Conservation (phyloP, 2,329 filamentous ascomycete species). For the Trichoderma polysporum region DNA sequence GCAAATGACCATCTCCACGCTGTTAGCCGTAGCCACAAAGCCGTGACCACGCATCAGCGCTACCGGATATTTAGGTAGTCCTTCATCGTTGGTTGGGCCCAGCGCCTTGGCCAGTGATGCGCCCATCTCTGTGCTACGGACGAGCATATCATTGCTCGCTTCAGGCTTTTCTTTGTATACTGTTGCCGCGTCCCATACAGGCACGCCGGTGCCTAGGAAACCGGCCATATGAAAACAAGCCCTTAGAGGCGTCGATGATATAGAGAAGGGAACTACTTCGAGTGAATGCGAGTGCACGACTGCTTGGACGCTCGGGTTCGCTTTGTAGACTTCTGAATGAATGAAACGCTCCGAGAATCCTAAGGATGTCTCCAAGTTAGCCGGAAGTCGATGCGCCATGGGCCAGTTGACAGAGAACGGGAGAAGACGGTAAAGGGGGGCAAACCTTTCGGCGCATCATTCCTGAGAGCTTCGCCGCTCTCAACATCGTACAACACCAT, state of each 20-base stretch:
- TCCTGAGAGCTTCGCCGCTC: slow-evolving; percentile 1
- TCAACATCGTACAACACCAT: slow-evolving; percentile 8
- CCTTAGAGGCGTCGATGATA: not conserved
- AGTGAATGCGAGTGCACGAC: slow-evolving; percentile 11
- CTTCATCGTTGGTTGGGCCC: not conserved
- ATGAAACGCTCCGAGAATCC: slow-evolving; percentile 15
- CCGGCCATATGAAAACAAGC: slow-evolving; percentile 15
- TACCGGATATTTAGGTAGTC: not conserved
- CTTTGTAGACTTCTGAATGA: slow-evolving; percentile 12
- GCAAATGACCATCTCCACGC: slow-evolving; percentile 4
- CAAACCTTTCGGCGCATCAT: not conserved
- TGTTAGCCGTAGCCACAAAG: slow-evolving; percentile 11
- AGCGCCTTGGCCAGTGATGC: slow-evolving; percentile 8
- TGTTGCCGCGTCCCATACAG: slow-evolving; percentile 5
- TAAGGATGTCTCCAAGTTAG: not conserved
- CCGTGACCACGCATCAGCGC: slow-evolving; percentile 15
- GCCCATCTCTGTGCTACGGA: slow-evolving; percentile 1
- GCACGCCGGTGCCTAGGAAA: slow-evolving; percentile 2
- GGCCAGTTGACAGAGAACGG: too few relatives aligned
- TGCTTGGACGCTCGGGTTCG: not conserved
- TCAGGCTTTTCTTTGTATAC: not conserved
- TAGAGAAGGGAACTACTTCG: slow-evolving; percentile 12
- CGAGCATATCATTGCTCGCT: slow-evolving; percentile 7
- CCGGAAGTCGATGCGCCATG: too few relatives aligned
- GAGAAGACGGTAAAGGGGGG: not conserved